Conservation (phyloP, 345 rosid genomes). For the Camelina laxa region DNA sequence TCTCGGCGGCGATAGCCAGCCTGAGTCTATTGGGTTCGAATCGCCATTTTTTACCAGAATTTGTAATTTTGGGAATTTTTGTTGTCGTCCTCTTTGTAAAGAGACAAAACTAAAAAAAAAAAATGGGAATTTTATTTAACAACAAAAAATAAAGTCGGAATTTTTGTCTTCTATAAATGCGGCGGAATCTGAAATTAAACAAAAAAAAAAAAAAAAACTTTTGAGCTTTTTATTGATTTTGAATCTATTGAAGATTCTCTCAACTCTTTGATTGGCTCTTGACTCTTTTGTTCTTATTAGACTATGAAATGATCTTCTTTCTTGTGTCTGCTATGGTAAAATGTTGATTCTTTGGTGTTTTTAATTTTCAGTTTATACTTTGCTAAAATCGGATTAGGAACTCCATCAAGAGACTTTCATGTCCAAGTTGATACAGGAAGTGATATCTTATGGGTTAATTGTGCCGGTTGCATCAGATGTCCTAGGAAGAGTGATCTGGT, state of each 20-base stretch:
- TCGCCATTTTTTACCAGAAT: too few species aligned
- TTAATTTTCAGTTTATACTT: conserved; percentile 69
- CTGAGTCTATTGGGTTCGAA: conserved; percentile 65
- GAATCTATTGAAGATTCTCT: conserved; percentile 32
- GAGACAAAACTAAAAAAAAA: background rate
- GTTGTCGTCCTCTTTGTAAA: background rate
- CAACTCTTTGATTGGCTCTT: conserved; percentile 14
- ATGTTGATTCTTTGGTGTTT: conserved; percentile 30
- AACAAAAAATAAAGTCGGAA: background rate
- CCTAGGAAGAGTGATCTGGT: conserved; percentile 82
- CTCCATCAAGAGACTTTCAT: conserved; percentile 69
- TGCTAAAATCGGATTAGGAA: conserved; percentile 76
- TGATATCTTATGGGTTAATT: conserved; percentile 93
- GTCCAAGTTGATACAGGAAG: conserved; percentile 99
- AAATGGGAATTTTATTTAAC: background rate
- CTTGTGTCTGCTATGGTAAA: too few species aligned
- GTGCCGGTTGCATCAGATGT: conserved; percentile 73
- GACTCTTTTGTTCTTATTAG: background rate
- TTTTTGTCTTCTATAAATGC: background rate
- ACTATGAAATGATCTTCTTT: too few species aligned
- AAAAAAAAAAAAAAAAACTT: background rate
- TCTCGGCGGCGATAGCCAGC: conserved; percentile 88
- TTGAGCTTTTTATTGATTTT: conserved; percentile 17
- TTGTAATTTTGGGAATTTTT: conserved; percentile 6
- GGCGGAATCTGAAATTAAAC: conserved; percentile 23